Evolutionary conservation across 1,284 basidiomycete species (phyloP).

Genomic region (Ganoderma sinense): DNA sequence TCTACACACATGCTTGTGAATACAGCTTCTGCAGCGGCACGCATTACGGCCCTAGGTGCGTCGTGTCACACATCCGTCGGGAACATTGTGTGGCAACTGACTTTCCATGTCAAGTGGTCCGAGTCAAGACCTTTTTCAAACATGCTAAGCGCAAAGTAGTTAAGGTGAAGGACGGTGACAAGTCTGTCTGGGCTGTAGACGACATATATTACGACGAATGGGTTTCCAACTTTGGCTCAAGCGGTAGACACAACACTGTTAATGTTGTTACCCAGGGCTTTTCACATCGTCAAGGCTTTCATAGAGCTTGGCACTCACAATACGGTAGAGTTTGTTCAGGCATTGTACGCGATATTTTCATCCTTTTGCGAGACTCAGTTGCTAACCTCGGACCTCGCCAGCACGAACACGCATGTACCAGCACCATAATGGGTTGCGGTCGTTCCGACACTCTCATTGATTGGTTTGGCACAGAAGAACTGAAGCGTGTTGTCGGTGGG

Average conservation of each 20-base stretch:
- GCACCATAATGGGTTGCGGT: constrained; percentile 82
- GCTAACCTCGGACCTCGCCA: constrained; percentile 31
- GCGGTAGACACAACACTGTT: neutral
- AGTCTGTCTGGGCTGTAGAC: constrained; percentile 54
- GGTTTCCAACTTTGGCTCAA: constrained; percentile 29
- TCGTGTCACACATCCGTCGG: neutral
- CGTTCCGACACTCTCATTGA: constrained; percentile 74
- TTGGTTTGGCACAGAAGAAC: constrained; percentile 79
- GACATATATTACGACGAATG: constrained; percentile 72
- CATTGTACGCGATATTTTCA: constrained; percentile 48
- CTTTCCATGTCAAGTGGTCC: constrained; percentile 43
- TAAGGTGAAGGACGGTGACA: constrained; percentile 47
- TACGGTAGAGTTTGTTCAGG: constrained; percentile 67
- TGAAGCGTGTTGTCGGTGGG: constrained; percentile 79
- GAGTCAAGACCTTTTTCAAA: constrained; percentile 67
- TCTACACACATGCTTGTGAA: constrained; percentile 54
- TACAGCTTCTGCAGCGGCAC: constrained; percentile 57
- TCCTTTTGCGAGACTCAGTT: neutral
- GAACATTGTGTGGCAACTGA: neutral
- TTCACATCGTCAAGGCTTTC: constrained; percentile 73
- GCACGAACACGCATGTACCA: constrained; percentile 81
- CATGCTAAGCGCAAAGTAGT: constrained; percentile 60
- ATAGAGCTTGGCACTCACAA: constrained; percentile 66
- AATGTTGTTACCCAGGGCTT: constrained; percentile 52
- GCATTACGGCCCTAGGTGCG: constrained; percentile 61